Conservation (phyloP, 2,329 filamentous ascomycete species). For the Botrytis porri region DNA sequence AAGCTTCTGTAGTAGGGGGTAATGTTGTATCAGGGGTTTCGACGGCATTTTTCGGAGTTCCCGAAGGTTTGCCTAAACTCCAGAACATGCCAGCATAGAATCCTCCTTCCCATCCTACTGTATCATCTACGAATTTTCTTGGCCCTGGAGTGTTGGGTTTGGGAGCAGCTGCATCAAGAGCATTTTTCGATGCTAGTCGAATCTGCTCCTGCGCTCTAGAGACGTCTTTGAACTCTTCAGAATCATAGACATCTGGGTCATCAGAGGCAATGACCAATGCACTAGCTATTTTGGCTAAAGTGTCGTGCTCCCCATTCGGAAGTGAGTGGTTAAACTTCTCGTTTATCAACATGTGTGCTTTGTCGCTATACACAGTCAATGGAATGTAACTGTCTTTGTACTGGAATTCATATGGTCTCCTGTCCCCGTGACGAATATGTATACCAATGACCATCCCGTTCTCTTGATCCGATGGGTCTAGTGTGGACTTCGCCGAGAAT, state of each 20-base stretch:
- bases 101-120: slow-evolving; percentile 83
- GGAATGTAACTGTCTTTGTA: slow-evolving; percentile 78
- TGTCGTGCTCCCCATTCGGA: slow-evolving; percentile 39
- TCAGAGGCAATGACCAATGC: slow-evolving; percentile 72
- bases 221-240: slow-evolving; percentile 57
- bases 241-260: slow-evolving; percentile 70
- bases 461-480: slow-evolving; percentile 43
- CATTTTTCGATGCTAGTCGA: slow-evolving; percentile 64
- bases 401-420: slow-evolving; percentile 72
- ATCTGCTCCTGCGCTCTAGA: slow-evolving; percentile 72
- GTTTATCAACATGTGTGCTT: slow-evolving; percentile 55
- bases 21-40: slow-evolving; percentile 38
- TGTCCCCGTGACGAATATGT: slow-evolving; percentile 78
- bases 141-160: slow-evolving; percentile 45
- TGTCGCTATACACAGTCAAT: slow-evolving; percentile 62
- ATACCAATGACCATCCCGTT: slow-evolving; percentile 62
- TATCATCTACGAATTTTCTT: slow-evolving; percentile 68
- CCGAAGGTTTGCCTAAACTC: slow-evolving; percentile 57
- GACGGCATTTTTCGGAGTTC: slow-evolving; percentile 37
- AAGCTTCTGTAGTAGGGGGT: slow-evolving; percentile 46
- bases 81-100: slow-evolving; percentile 83
- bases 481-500: slow-evolving; percentile 48
- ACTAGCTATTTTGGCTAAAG: slow-evolving; percentile 41
- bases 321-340: slow-evolving; percentile 44
- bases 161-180: slow-evolving; percentile 42